Percentiles rank a stretch among this genome's conserved stretches.
Conservation (phyloP, 768 basidiomycete species). For the Lactarius quietus region DNA sequence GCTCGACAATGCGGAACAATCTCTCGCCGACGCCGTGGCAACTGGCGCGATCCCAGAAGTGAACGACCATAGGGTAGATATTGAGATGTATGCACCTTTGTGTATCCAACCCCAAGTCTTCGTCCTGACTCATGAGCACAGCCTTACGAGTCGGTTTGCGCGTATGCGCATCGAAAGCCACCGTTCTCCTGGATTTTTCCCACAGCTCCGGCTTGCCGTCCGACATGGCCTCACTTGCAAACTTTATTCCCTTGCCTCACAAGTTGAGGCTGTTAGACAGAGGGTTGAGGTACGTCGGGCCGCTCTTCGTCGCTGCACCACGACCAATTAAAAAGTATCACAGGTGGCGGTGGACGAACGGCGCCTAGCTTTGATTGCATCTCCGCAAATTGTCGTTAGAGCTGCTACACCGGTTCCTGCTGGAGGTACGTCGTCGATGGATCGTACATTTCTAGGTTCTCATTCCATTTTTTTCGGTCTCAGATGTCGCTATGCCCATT, state of each 20-base stretch:
- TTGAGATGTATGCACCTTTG: conserved; percentile 1
- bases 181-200: background rate
- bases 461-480: background rate
- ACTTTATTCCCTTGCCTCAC: conserved; percentile 1
- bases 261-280: background rate
- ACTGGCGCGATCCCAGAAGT: background rate
- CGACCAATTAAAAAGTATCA: background rate
- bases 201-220: conserved; percentile 2
- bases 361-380: background rate
- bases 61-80: background rate
- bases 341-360: conserved; percentile 1
- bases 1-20: background rate
- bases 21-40: background rate
- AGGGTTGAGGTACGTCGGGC: background rate
- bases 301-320: background rate
- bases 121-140: background rate
- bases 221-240: background rate
- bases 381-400: background rate
- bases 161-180: conserved; percentile 4
- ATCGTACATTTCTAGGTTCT: background rate
- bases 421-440: background rate
- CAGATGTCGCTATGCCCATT: background rate
- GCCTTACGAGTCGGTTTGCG: background rate
- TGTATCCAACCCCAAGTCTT: background rate
- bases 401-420: background rate